Evolutionary conservation across 2,329 filamentous ascomycete species (phyloP).

Genomic region (Pseudogymnoascus sp.): DNA sequence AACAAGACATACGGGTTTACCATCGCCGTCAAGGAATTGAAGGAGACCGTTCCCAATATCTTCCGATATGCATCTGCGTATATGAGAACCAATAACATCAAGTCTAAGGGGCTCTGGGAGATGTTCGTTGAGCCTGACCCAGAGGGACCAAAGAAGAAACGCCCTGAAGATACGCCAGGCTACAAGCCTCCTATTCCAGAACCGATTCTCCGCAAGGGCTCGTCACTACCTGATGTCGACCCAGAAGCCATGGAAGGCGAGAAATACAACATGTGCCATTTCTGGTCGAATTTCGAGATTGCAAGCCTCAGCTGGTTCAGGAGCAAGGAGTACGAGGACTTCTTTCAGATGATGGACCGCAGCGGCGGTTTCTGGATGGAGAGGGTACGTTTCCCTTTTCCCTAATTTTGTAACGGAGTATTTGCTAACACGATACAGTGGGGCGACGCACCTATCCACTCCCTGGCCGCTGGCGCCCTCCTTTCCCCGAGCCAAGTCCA

Average conservation of each 20-base stretch:
- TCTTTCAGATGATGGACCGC: constrained; percentile 97
- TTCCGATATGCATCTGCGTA: constrained; percentile 98
- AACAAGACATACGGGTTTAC: constrained; percentile 99
- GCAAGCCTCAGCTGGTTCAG: constrained; percentile 91
- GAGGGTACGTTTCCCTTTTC: constrained; percentile 51
- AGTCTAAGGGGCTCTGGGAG: constrained; percentile 90
- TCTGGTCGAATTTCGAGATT: constrained; percentile 99
- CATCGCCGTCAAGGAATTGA: constrained; percentile 95
- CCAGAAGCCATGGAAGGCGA: constrained; percentile 94
- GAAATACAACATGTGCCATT: constrained; percentile 99
- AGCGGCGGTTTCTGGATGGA: constrained; percentile 99
- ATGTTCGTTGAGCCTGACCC: constrained; percentile 86
- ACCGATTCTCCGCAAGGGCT: constrained; percentile 69
- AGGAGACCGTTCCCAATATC: constrained; percentile 96
- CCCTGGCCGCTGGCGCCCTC: constrained; percentile 83
- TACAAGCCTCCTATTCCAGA: constrained; percentile 64
- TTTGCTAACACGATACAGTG: constrained; percentile 49
- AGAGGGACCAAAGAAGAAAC: constrained; percentile 44
- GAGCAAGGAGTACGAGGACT: constrained; percentile 94
- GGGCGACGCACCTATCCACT: constrained; percentile 98
- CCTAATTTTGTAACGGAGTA: constrained; percentile 1
- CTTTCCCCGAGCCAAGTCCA: constrained; percentile 78
- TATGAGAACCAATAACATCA: constrained; percentile 84
- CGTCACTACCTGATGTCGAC: constrained; percentile 71
- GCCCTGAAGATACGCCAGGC: constrained; percentile 54